A percentile compares a stretch with the other conserved stretches of the same genome.
Evolutionary conservation across 2,329 filamentous ascomycete species (phyloP).

Genomic region (Aspergillus luchuensis): DNA sequence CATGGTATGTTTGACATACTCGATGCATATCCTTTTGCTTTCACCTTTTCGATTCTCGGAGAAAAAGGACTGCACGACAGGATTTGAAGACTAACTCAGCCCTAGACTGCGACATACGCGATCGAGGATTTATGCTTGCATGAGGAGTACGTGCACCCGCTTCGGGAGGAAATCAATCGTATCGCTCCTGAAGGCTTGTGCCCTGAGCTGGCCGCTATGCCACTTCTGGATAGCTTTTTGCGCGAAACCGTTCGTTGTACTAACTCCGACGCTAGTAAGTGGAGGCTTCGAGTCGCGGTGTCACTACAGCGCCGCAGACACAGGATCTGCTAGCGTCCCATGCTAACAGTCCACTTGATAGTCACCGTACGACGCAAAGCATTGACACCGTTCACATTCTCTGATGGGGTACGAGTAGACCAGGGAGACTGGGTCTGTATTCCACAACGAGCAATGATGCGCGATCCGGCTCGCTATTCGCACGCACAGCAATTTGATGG

Average conservation of each 20-base stretch:
- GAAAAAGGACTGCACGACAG: too few relatives aligned
- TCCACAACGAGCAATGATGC: conserved; percentile 6
- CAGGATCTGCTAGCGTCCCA: too few relatives aligned
- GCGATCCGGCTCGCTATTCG: background rate
- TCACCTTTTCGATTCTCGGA: too few relatives aligned
- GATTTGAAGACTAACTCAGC: background rate
- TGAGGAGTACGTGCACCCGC: conserved; percentile 1
- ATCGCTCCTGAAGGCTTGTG: background rate
- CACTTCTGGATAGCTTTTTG: conserved; percentile 2
- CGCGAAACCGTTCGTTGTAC: background rate
- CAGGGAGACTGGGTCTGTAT: conserved; percentile 1
- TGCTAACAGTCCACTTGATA: background rate
- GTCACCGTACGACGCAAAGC: background rate
- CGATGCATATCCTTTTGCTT: too few relatives aligned
- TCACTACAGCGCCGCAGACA: too few relatives aligned
- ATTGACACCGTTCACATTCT: background rate
- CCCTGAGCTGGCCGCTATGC: background rate
- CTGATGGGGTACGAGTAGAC: background rate
- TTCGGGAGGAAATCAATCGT: background rate
- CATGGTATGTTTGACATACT: background rate
- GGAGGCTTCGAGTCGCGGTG: too few relatives aligned
- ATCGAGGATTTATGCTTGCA: conserved; percentile 4
- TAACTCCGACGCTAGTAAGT: background rate
- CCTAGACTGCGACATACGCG: background rate
- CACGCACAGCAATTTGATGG: background rate